These are phyloP conservation scores for Neurospora intermedia DNA, from an alignment of 495 filamentous ascomycete genomes.

Conservation along the genomic window DNA sequence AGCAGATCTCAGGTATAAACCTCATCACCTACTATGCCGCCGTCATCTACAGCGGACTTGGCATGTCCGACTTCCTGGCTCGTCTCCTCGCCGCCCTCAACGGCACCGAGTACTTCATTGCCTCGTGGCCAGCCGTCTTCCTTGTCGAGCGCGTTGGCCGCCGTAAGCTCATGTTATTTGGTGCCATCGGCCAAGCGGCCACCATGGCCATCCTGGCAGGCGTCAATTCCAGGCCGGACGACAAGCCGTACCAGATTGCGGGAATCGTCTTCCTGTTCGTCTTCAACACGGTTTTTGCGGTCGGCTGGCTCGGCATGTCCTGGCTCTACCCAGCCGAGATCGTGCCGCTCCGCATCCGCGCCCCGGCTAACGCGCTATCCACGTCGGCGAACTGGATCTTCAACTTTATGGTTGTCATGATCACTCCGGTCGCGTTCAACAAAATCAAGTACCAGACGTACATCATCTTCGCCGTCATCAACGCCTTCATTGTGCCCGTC, in stretches of 20 bases:
- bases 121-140: slow-evolving; percentile 61
- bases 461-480: slow-evolving; percentile 70
- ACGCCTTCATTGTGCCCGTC: slow-evolving; percentile 57
- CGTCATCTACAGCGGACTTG: slow-evolving; percentile 51
- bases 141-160: slow-evolving; percentile 52
- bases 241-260: slow-evolving; percentile 24
- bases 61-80: slow-evolving; percentile 37
- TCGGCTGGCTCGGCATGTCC: slow-evolving; percentile 46
- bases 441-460: slow-evolving; percentile 62
- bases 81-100: slow-evolving; percentile 62
- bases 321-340: slow-evolving; percentile 62
- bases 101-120: slow-evolving; percentile 66
- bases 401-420: slow-evolving; percentile 59
- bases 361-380: slow-evolving; percentile 60
- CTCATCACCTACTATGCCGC: slow-evolving; percentile 65
- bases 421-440: slow-evolving; percentile 58
- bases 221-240: slow-evolving; percentile 22
- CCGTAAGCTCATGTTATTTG: slow-evolving; percentile 61
- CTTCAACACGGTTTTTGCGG: slow-evolving; percentile 37
- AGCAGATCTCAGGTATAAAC: slow-evolving; percentile 49
- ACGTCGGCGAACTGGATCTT: slow-evolving; percentile 56
- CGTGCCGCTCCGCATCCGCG: slow-evolving; percentile 60
- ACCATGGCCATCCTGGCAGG: slow-evolving; percentile 60
- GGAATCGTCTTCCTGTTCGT: slow-evolving; percentile 47
- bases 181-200: slow-evolving; percentile 54